Percentiles rank a stretch among this genome's conserved stretches.
Conservation (phyloP, 140 eudicot genomes). For the Ambrosia hybrid region DNA sequence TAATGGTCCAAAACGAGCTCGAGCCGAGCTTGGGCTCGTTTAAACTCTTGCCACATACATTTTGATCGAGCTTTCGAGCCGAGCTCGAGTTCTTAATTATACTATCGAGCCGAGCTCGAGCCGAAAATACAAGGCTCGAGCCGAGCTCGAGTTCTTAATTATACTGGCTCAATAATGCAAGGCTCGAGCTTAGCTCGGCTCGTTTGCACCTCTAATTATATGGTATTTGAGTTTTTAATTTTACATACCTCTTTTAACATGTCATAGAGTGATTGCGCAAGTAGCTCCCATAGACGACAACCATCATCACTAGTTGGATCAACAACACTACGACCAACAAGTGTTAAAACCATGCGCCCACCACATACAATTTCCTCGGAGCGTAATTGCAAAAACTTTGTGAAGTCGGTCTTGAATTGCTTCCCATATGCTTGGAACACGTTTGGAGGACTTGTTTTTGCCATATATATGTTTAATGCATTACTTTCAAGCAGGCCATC, state of each 20-base stretch:
- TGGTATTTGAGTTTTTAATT: neutral
- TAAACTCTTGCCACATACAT: too few relatives aligned
- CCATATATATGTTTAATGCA: neutral
- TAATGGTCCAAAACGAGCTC: too few relatives aligned
- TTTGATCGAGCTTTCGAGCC: too few relatives aligned
- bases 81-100: too few relatives aligned
- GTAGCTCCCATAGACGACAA: neutral
- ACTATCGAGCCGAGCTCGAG: too few relatives aligned
- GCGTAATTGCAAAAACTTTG: neutral
- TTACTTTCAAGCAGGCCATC: neutral
- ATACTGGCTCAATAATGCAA: too few relatives aligned
- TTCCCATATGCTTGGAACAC: neutral
- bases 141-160: too few relatives aligned
- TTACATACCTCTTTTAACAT: neutral
- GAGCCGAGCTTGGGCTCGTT: too few relatives aligned
- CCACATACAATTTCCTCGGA: neutral
- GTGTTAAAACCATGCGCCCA: neutral
- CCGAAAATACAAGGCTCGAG: too few relatives aligned
- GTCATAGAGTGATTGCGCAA: neutral
- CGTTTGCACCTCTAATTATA: too few relatives aligned
- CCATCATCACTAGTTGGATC: neutral
- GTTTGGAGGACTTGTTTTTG: neutral
- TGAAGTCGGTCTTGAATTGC: neutral
- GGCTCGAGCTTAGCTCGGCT: too few relatives aligned
- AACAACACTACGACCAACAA: neutral